A percentile compares a stretch with the other conserved stretches of the same genome.
Evolutionary conservation across 306 rosid species (phyloP).

Genomic region (Trichosanthes cucumerina): DNA sequence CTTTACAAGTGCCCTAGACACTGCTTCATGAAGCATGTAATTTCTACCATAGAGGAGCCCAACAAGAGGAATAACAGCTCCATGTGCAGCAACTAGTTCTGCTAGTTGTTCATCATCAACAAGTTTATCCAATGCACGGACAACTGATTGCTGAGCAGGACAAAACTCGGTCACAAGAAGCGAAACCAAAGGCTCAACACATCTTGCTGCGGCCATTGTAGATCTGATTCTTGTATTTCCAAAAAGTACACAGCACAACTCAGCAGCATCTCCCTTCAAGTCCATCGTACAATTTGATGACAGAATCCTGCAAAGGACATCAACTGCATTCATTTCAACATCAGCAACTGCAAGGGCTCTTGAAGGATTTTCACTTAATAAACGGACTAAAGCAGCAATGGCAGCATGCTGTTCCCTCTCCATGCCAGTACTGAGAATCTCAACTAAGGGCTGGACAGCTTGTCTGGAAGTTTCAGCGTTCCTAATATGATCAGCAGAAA

Average conservation of each 20-base stretch:
- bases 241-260: constrained; percentile 82
- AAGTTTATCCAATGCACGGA: constrained; percentile 90
- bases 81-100: constrained; percentile 85
- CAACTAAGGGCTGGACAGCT: constrained; percentile 96
- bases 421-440: constrained; percentile 89
- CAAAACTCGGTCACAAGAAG: constrained; percentile 79
- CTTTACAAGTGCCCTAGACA: constrained; percentile 86
- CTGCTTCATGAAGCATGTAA: constrained; percentile 89
- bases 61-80: constrained; percentile 92
- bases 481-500: constrained; percentile 92
- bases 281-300: constrained; percentile 84
- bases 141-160: constrained; percentile 84
- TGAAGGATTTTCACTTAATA: constrained; percentile 94
- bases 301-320: constrained; percentile 93
- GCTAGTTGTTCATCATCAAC: constrained; percentile 97
- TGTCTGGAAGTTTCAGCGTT: constrained; percentile 91
- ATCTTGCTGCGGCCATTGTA: constrained; percentile 81
- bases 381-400: constrained; percentile 86
- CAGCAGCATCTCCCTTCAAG: constrained; percentile 95
- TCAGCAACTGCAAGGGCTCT: constrained; percentile 95
- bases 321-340: constrained; percentile 98
- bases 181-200: constrained; percentile 94
- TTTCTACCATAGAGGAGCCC: constrained; percentile 80
- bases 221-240: constrained; percentile 97
- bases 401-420: constrained; percentile 99